A percentile compares a stretch with the other conserved stretches of the same genome.
phyloP scores from a whole-genome alignment of 306 rosid genomes.

The Begonia peltatifolia region DNA sequence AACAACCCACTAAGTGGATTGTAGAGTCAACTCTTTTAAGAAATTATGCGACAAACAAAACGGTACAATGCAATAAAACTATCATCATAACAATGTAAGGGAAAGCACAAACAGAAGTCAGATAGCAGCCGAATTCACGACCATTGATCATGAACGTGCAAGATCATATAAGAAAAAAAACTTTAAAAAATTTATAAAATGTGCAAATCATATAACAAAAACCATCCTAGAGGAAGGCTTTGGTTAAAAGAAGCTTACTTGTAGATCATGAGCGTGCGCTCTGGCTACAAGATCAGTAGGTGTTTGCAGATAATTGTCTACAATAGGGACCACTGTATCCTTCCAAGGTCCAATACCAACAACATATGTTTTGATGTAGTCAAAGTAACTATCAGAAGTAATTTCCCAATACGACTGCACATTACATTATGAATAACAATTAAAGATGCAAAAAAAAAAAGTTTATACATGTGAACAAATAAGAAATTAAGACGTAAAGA shows the following conservation, averaged over 20 bases:
- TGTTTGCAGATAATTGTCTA: slow-evolving; percentile 27
- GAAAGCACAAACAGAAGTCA: too few relatives aligned
- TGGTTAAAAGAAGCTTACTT: slow-evolving; percentile 29
- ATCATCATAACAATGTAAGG: too few relatives aligned
- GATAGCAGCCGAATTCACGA: too few relatives aligned
- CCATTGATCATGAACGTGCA: too few relatives aligned
- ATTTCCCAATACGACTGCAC: slow-evolving; percentile 91
- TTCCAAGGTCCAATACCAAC: slow-evolving; percentile 96
- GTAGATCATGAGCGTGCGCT: slow-evolving; percentile 77
- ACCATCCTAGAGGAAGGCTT: not conserved
- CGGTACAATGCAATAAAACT: too few relatives aligned
- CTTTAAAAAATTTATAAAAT: too few relatives aligned
- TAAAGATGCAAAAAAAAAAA: not conserved
- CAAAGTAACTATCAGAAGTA: slow-evolving; percentile 57
- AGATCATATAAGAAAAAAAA: too few relatives aligned
- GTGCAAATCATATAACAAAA: too few relatives aligned
- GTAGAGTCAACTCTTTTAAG: too few relatives aligned
- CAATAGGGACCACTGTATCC: slow-evolving; percentile 62
- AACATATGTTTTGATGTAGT: slow-evolving; percentile 56
- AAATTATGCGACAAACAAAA: too few relatives aligned
- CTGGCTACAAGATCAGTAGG: slow-evolving; percentile 64
- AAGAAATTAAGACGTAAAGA: not conserved
- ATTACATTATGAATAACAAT: slow-evolving; percentile 9
- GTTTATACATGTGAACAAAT: too few relatives aligned
- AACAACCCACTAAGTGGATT: too few relatives aligned